phyloP scores from a whole-genome alignment of 306 rosid species.

The Rosa persica region DNA sequence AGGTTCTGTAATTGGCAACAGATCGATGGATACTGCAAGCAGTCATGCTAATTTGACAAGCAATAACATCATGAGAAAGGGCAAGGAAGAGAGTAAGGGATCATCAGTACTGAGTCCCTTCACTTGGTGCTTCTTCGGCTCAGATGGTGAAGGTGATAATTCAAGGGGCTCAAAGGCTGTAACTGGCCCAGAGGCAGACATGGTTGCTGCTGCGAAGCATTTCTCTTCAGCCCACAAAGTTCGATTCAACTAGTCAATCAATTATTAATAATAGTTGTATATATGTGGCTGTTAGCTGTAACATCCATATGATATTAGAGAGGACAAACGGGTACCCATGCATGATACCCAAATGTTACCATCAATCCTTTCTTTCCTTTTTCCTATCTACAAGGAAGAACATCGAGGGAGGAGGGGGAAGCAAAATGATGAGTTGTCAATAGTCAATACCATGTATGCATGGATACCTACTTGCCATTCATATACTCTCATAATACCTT shows the following conservation, averaged over 20 bases:
- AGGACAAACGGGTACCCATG: neutral
- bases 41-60: neutral
- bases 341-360: neutral
- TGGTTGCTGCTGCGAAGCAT: conserved; percentile 47
- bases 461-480: neutral
- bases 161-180: conserved; percentile 20
- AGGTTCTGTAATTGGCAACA: neutral
- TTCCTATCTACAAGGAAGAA: neutral
- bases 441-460: neutral
- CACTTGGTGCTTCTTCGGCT: neutral
- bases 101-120: conserved; percentile 10
- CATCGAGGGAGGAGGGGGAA: neutral
- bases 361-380: neutral
- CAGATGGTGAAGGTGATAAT: conserved; percentile 1
- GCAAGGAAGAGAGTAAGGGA: neutral
- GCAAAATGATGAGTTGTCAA: neutral
- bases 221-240: conserved; percentile 51
- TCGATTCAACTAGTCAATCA: conserved; percentile 5
- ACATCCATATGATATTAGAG: neutral
- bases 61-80: conserved; percentile 20
- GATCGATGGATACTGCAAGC: neutral
- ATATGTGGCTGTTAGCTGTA: neutral
- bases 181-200: conserved; percentile 36
- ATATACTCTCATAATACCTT: neutral
- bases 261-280: neutral